Base-by-base conservation (phyloP, 192 early-diverging fungal genomes). In the Entomortierella lignicola region DNA sequence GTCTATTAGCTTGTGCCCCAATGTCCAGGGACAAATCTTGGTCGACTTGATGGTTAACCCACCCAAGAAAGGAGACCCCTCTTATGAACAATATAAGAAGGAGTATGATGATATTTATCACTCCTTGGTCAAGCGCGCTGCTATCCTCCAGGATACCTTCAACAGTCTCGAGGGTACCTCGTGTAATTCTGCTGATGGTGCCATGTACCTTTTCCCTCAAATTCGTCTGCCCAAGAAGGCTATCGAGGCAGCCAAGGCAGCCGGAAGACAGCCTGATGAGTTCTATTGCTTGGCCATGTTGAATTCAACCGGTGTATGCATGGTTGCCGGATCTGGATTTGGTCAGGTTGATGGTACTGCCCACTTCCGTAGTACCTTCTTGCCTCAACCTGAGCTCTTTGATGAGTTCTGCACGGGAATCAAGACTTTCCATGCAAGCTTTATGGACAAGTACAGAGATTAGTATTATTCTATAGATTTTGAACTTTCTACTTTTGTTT, bases 331-430 rank as follows among this genome's bases (percentile, higher is more conserved):
- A 23, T 91, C 89, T 34, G 98, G 98, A 37, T 99, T 99, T 72
- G 91, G 92, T 44, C 98, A 99, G 86, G 88, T 88, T 39, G 85
- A 89, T 2, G 92, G 90, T 21, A 99, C 95, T 6, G 96, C 87
- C 83, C 98, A 99, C 83, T 98, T 99, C 90, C 89, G 98, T 66
- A 93, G 92, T 60, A 98, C 98, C 8, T 99, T 99, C 86, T 80
- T 99, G 82, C 96, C 98, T 23, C 94, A 92, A 12, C 96, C 97
- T 82, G 85, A 96, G 47, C 83, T 95, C 34, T 95, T 99, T 92
- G 96, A 96, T 51, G 89, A 84, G 30, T 97, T 99, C 67, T 96
- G 95, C 63, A 69, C 66, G 23, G 85, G 83, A 51, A 86, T 99
- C 55, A 81, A 85, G 63, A 81, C 77, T 32, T 99, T 99, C 86